Conservation (phyloP, 768 basidiomycete genomes). For the Clitopilus hobsonii region DNA sequence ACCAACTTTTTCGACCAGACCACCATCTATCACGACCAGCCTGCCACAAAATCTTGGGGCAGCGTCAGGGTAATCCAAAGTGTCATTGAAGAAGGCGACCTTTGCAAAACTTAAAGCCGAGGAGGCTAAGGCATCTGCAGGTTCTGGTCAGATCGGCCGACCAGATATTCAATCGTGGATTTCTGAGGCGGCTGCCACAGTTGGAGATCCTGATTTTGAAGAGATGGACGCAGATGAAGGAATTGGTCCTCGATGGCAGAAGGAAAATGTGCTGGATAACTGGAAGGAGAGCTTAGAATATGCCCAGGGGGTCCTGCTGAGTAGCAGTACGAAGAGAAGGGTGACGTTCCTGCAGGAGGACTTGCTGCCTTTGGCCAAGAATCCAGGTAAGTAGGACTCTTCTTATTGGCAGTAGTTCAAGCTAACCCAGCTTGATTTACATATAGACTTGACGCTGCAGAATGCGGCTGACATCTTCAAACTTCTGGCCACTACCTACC, state of each 20-base stretch:
- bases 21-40: neutral
- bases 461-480: constrained; percentile 69
- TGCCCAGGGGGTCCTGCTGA: constrained; percentile 46
- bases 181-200: constrained; percentile 33
- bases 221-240: constrained; percentile 11
- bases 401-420: no score
- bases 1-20: neutral
- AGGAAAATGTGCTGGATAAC: constrained; percentile 46
- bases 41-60: neutral
- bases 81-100: constrained; percentile 31
- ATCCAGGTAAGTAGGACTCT: constrained; percentile 53
- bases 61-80: constrained; percentile 12
- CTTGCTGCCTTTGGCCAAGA: constrained; percentile 48
- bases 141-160: constrained; percentile 36
- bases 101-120: constrained; percentile 48
- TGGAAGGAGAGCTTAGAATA: constrained; percentile 53
- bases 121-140: constrained; percentile 25
- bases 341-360: constrained; percentile 61
- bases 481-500: constrained; percentile 70
- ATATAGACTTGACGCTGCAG: constrained; percentile 51
- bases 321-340: constrained; percentile 49
- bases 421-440: no score
- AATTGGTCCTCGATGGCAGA: constrained; percentile 40
- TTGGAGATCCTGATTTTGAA: constrained; percentile 22
- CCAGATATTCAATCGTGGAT: constrained; percentile 66